phyloP scores from a whole-genome alignment of 768 basidiomycete species.

The Suillus plorans region DNA sequence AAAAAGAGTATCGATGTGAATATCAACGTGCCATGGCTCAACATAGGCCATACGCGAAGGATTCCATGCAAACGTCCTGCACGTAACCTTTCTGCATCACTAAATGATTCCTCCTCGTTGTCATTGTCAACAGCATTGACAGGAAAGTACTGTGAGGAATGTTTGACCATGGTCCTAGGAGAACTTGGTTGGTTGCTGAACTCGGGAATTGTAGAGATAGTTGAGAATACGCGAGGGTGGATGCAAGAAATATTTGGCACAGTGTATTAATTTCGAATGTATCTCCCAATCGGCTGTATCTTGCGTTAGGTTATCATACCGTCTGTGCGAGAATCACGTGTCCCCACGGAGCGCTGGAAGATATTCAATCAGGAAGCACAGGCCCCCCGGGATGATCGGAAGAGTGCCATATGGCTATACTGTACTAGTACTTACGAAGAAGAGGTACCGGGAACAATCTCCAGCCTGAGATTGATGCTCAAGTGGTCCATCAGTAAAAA shows the following conservation, averaged over 20 bases:
- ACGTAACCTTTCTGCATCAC: neutral
- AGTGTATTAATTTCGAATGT: too few species aligned
- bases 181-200: neutral
- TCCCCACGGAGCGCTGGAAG: too few species aligned
- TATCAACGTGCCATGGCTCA: conserved; percentile 1
- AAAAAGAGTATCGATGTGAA: conserved; percentile 8
- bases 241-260: neutral
- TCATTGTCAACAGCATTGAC: neutral
- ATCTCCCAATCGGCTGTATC: too few species aligned
- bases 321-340: too few species aligned
- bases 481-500: too few species aligned
- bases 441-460: too few species aligned
- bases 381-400: too few species aligned
- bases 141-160: neutral
- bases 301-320: too few species aligned
- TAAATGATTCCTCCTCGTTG: neutral
- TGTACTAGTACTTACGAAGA: too few species aligned
- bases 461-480: too few species aligned
- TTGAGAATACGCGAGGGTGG: neutral
- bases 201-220: neutral
- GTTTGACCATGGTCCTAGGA: neutral
- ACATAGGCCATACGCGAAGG: neutral
- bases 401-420: too few species aligned
- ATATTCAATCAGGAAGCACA: too few species aligned
- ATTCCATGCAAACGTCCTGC: neutral